Evolutionary conservation across 306 rosid species (phyloP).

Genomic region (Cucumis hystrix): DNA sequence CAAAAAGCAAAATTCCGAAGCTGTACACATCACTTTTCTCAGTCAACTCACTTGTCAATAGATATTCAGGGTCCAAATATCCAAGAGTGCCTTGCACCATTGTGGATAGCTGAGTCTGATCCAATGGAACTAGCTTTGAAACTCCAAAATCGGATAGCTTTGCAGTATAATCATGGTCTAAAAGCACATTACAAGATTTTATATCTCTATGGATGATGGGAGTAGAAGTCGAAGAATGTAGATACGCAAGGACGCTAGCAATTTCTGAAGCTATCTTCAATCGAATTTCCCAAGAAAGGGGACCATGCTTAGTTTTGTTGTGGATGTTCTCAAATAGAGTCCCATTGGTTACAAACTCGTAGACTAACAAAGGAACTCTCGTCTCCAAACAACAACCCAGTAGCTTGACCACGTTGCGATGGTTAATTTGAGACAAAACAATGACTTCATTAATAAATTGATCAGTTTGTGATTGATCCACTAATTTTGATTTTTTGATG

Average conservation of each 20-base stretch:
- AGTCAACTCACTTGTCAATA: conserved; percentile 16
- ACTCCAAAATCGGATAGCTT: conserved; percentile 39
- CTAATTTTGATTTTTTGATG: conserved; percentile 25
- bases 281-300: conserved; percentile 16
- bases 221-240: conserved; percentile 22
- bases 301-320: background rate
- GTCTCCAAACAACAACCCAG: conserved; percentile 38
- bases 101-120: conserved; percentile 17
- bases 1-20: conserved; percentile 35
- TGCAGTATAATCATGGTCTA: conserved; percentile 16
- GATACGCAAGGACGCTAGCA: conserved; percentile 29
- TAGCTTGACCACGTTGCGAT: conserved; percentile 30
- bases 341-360: conserved; percentile 25
- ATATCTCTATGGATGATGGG: conserved; percentile 39
- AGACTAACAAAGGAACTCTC: conserved; percentile 30
- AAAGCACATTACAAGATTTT: conserved; percentile 28
- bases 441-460: conserved; percentile 33
- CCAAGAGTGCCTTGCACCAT: conserved; percentile 42
- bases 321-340: conserved; percentile 22
- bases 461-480: conserved; percentile 15
- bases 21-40: conserved; percentile 43
- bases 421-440: conserved; percentile 33
- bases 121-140: conserved; percentile 25
- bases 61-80: conserved; percentile 29
- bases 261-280: conserved; percentile 25